Evolutionary conservation across 2,329 filamentous ascomycete species (phyloP).

Genomic region (Colletotrichum cordylinicola): DNA sequence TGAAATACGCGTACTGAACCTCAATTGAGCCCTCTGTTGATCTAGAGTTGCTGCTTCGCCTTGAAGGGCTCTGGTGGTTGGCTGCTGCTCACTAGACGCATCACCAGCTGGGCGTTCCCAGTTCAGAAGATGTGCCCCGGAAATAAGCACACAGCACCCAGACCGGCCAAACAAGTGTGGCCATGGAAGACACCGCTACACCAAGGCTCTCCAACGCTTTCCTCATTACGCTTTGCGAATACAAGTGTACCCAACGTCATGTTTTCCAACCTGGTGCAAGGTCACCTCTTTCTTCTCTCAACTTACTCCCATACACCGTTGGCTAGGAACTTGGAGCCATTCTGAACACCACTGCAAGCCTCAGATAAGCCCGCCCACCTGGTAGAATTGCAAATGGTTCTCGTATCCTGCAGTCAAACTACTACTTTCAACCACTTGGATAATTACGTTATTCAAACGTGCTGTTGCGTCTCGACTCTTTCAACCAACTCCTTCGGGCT

Average conservation of each 20-base stretch:
- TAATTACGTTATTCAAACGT: neutral
- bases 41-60: fast-evolving
- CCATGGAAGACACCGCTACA: neutral
- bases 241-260: neutral
- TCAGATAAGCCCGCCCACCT: neutral
- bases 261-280: neutral
- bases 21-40: fast-evolving
- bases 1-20: fast-evolving
- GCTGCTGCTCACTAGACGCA: neutral
- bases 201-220: neutral
- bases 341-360: fast-evolving
- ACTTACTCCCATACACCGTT: neutral
- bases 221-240: neutral
- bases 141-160: neutral
- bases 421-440: fast-evolving
- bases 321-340: neutral
- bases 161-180: neutral
- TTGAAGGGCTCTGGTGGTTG: fast-evolving
- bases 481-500: neutral
- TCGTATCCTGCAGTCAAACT: neutral
- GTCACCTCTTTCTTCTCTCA: neutral
- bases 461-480: neutral
- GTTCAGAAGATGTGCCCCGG: fast-evolving
- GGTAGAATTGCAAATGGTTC: no score
- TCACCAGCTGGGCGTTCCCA: neutral